phyloP scores from a whole-genome alignment of 106 monocot species.

The Triglochin maritima region DNA sequence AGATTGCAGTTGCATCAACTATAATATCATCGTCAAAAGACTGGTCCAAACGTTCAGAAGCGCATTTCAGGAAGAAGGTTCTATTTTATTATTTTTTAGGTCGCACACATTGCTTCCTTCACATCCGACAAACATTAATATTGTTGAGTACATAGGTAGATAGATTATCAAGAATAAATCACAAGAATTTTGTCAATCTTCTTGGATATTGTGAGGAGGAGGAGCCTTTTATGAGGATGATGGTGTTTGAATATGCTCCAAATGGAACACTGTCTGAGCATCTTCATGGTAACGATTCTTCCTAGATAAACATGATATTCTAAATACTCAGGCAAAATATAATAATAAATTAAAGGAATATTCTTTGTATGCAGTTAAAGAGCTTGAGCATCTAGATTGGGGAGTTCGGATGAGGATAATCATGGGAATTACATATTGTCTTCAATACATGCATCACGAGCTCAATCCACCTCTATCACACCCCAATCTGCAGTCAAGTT shows the following conservation, averaged over 20 bases:
- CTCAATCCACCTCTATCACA: constrained; percentile 56
- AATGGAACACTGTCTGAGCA: constrained; percentile 68
- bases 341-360: not conserved
- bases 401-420: constrained; percentile 69
- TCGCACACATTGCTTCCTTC: not conserved
- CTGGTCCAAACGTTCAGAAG: constrained; percentile 51
- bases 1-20: constrained; percentile 67
- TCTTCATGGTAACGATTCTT: constrained; percentile 51
- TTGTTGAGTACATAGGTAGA: constrained; percentile 44
- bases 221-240: constrained; percentile 74
- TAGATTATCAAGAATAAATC: constrained; percentile 57
- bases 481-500: constrained; percentile 33
- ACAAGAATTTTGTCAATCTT: constrained; percentile 82
- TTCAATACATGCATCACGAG: constrained; percentile 79
- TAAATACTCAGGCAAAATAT: not conserved
- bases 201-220: constrained; percentile 82
- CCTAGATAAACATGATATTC: not conserved
- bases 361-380: constrained; percentile 49
- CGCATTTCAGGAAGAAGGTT: constrained; percentile 60
- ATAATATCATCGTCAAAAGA: constrained; percentile 28
- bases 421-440: constrained; percentile 87
- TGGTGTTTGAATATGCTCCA: constrained; percentile 72
- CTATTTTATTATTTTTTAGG: not conserved
- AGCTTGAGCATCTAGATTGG: constrained; percentile 69
- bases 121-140: not conserved